Base-by-base conservation (phyloP, 2,329 filamentous ascomycete genomes). In the Arthroderma uncinatum region DNA sequence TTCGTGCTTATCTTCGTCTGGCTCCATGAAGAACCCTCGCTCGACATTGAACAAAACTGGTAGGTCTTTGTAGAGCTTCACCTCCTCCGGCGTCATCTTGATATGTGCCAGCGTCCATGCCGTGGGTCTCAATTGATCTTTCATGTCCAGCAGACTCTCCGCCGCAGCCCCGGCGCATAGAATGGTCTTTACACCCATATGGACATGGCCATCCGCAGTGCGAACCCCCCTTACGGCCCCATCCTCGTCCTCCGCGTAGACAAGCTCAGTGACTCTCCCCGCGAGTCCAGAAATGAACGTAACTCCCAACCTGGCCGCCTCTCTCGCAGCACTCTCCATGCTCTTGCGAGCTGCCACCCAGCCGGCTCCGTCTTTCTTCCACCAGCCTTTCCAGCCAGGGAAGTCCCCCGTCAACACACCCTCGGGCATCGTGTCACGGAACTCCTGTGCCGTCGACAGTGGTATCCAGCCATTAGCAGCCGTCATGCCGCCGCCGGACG, bases 81-180 rank as follows among this genome's bases (percentile, higher is more conserved):
- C 69, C 63, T 81, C 79, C 6, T 74, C 69, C 0, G 66, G 62
- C 0, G 71, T 74, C 68, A 81, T 74, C 19, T 71, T 68, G 33
- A 81, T 75, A 60, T 81, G 78, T 5, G 72, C 75, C 1, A 81
- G 64, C 19, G 78, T 80, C 77, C 78, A 80, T 1, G 78, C 77
- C 2, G 77, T 80, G 1, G 78, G 76, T n/a, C 76, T 70, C 7
- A 81, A 65, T 61, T 82, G 78, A 34, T 74, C 69, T 63, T 79
- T 71, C 58, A 79, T 75, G 59, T 80, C 76, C 1, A 81, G 64
- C 0, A 81, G 64, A 2, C 65, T 63, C 34, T 75, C 72, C 14
- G 75, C 76, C 39, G 71, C 72, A 12, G 79, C 78, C 2, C 78
- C 78, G 2, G 77, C 75, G 14, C 74, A 71, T 10, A 82, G 69